Conservation (phyloP, 2,329 filamentous ascomycete genomes). For the Torrubiellomyces zombiae region DNA sequence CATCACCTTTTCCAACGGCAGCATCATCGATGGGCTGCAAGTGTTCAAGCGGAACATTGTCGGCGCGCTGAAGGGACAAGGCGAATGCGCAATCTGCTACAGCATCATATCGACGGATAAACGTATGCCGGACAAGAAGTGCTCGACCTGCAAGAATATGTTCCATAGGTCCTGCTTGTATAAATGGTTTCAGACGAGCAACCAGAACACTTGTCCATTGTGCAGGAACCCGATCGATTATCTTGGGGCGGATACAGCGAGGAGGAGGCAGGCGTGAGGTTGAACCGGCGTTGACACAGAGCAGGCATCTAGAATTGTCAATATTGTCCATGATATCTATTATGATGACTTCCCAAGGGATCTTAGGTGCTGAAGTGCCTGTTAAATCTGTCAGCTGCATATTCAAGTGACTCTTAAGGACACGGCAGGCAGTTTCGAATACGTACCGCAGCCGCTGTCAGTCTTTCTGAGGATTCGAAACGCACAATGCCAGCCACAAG, state of each 20-base stretch:
- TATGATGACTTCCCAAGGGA: no score
- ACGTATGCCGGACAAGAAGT: constrained; percentile 81
- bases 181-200: constrained; percentile 94
- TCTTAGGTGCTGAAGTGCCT: no score
- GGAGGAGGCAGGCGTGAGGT: constrained; percentile 15
- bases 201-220: constrained; percentile 78
- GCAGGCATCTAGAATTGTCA: no score
- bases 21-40: constrained; percentile 69
- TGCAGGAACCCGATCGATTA: constrained; percentile 78
- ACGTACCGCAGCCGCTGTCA: constrained; percentile 39
- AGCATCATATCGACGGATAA: constrained; percentile 80
- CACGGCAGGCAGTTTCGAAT: no score
- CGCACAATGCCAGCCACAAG: constrained; percentile 51
- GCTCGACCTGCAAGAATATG: constrained; percentile 79
- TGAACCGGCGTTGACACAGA: no score
- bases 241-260: constrained; percentile 22
- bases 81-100: constrained; percentile 94
- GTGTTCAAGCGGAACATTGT: constrained; percentile 78
- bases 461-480: constrained; percentile 50
- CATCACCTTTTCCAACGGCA: constrained; percentile 84
- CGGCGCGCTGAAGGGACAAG: constrained; percentile 79
- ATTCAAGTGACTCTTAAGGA: no score
- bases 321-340: no score
- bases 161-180: constrained; percentile 86
- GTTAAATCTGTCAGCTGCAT: no score